A percentile compares a stretch with the other conserved stretches of the same genome.
These are phyloP conservation scores for Pelargonium myrrhifolium DNA, from an alignment of 441 rosid species.

Conservation along the genomic window DNA sequence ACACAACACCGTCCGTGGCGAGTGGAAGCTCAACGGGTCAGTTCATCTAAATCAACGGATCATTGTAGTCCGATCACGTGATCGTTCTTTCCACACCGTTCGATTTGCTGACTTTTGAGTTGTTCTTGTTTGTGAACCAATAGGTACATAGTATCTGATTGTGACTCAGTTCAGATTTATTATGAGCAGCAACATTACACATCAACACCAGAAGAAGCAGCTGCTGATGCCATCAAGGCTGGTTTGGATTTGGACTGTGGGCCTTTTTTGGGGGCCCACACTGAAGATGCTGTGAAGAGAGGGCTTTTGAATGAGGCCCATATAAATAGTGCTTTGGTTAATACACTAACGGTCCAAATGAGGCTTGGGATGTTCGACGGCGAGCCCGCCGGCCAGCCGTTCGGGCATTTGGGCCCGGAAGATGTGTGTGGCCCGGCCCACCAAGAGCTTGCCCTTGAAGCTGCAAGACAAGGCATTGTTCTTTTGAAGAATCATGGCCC, in stretches of 20 bases:
- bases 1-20: conserved; percentile 48
- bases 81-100: background rate
- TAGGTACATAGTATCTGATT: conserved; percentile 85
- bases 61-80: background rate
- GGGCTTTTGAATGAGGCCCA: conserved; percentile 51
- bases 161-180: conserved; percentile 79
- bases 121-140: background rate
- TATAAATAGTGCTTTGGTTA: conserved; percentile 45
- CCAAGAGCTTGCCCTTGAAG: conserved; percentile 77
- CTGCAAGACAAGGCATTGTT: conserved; percentile 88
- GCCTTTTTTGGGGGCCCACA: conserved; percentile 42
- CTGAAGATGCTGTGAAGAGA: conserved; percentile 34
- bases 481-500: conserved; percentile 59
- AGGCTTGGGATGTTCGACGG: conserved; percentile 91
- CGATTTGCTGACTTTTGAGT: background rate
- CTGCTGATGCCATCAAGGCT: conserved; percentile 76
- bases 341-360: conserved; percentile 70
- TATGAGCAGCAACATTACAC: conserved; percentile 66
- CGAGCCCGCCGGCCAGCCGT: conserved; percentile 47
- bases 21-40: conserved; percentile 84
- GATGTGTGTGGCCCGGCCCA: conserved; percentile 75
- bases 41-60: background rate
- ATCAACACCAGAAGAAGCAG: conserved; percentile 80
- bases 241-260: conserved; percentile 93
- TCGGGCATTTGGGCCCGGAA: conserved; percentile 50